Evolutionary conservation across 108 stramenopile species (phyloP).

Genomic region (Fistulifera pelliculosa): DNA sequence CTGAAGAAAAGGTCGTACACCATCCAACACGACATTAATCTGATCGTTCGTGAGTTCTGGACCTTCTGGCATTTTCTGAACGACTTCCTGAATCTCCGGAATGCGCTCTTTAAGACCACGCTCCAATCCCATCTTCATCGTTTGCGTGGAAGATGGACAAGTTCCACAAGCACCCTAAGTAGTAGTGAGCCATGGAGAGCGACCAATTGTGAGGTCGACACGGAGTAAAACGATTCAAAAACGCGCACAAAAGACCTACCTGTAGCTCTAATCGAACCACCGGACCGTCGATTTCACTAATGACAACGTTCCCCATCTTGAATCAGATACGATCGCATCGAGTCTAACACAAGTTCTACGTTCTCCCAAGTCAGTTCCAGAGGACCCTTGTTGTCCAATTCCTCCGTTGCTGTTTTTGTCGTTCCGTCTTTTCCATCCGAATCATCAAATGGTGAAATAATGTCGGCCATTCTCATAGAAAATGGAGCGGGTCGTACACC

Average conservation of each 20-base stretch:
- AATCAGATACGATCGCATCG: conserved; percentile 89
- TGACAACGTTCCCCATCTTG: conserved; percentile 91
- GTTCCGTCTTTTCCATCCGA: not conserved
- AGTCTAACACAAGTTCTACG: conserved; percentile 90
- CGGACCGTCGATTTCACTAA: conserved; percentile 94
- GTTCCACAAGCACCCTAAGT: conserved; percentile 90
- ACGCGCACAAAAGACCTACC: conserved; percentile 21
- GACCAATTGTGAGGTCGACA: no score
- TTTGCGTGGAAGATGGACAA: conserved; percentile 91
- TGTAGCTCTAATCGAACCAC: conserved; percentile 89
- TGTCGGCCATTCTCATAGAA: not conserved
- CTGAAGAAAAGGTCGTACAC: conserved; percentile 90
- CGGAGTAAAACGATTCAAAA: not conserved
- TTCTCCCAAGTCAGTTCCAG: conserved; percentile 93
- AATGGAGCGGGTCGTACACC: no score
- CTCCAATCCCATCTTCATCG: conserved; percentile 98
- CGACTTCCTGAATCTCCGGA: conserved; percentile 95
- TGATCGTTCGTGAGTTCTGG: conserved; percentile 74
- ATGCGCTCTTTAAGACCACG: conserved; percentile 79
- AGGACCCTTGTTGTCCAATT: conserved; percentile 38
- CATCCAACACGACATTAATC: conserved; percentile 79
- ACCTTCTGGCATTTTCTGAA: conserved; percentile 89
- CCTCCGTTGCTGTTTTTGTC: not conserved
- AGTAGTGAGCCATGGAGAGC: no score
- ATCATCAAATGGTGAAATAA: conserved; percentile 47